A percentile compares a stretch with the other conserved stretches of the same genome.
Conservation (phyloP, 352 stramenopile genomes). For the Phytophthora colocasiae region DNA sequence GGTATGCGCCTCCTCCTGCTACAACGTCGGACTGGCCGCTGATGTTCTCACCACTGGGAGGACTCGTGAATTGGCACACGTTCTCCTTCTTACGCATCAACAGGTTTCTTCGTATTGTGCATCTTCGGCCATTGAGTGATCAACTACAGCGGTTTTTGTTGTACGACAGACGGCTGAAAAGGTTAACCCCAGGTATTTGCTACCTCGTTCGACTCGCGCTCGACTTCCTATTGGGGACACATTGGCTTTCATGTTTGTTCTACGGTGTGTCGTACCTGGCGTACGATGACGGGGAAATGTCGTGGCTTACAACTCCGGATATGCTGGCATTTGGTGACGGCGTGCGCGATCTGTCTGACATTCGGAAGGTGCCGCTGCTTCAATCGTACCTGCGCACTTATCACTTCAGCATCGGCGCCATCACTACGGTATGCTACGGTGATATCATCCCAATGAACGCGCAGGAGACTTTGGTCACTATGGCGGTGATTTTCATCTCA, state of each 20-base stretch:
- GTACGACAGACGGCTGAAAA: conserved; percentile 47
- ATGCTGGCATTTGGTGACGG: conserved; percentile 62
- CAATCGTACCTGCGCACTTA: conserved; percentile 59
- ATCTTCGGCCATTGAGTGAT: conserved; percentile 55
- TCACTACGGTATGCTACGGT: conserved; percentile 78
- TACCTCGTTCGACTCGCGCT: conserved; percentile 58
- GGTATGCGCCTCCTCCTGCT: conserved; percentile 21
- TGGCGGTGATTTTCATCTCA: conserved; percentile 72
- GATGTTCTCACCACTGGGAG: conserved; percentile 16
- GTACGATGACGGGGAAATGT: conserved; percentile 42
- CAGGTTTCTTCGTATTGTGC: conserved; percentile 56
- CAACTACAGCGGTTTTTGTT: conserved; percentile 58
- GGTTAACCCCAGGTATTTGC: conserved; percentile 33
- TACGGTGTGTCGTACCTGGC: conserved; percentile 62
- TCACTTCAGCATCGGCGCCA: conserved; percentile 80
- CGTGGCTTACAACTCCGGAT: conserved; percentile 63
- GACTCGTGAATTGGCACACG: conserved; percentile 54
- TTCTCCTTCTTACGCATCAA: conserved; percentile 60
- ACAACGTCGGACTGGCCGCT: conserved; percentile 33
- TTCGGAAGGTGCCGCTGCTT: conserved; percentile 45
- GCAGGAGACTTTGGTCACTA: conserved; percentile 55
- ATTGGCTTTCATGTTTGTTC: conserved; percentile 67
- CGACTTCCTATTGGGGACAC: conserved; percentile 56
- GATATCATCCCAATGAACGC: conserved; percentile 76
- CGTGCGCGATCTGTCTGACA: conserved; percentile 30